Base-by-base conservation (phyloP, 176 grass and related monocot genomes). In the Musa beccarii region DNA sequence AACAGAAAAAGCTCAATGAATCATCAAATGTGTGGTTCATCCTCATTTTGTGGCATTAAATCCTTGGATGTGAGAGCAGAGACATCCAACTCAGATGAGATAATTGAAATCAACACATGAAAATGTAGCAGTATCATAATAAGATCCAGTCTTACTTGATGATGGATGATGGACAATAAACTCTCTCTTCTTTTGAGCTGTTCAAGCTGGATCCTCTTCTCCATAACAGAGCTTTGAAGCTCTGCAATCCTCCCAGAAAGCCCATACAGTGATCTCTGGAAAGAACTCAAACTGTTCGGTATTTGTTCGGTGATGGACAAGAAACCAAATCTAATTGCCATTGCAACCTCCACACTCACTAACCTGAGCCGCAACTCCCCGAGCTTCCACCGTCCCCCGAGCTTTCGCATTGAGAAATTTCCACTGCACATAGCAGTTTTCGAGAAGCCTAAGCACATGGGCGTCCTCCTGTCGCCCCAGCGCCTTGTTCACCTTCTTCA, bases 231-330 rank as follows among this genome's bases (percentile, higher is more conserved):
- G 50, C 83, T 76, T 50, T 52, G 86, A 49, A 89, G 22, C 16
- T 77, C 53, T 0, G 70, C n/a, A 0, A 89, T 85, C 75, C 62
- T 76, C 53, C 71, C 73, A 0, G 73, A 77, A 4, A 90, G 84
- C 25, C 86, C 88, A 54, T 76, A 82, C 17, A 98, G 50, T 23
- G 88, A 92, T 82, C 74, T 91, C 95, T 98, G 65, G 52, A 81
- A 17, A 69, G 1, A 13, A 71, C 1, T 59, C 26, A 63, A 43
- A 21, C 22, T 8, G 17, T 76, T 22, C 17, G 12, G 34, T 10
- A 76, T 64, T 21, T 51, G 28, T 51, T 19, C 1, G 8, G 34
- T 1, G 49, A 34, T 51, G 2, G 51, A 8, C 9, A 29, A 55
- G 2, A 12, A 63, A 25, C 6, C 9, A 51, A 2, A 17, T 11